Conservation (phyloP, 2,329 filamentous ascomycete genomes). For the Lasiodiplodia citricola region DNA sequence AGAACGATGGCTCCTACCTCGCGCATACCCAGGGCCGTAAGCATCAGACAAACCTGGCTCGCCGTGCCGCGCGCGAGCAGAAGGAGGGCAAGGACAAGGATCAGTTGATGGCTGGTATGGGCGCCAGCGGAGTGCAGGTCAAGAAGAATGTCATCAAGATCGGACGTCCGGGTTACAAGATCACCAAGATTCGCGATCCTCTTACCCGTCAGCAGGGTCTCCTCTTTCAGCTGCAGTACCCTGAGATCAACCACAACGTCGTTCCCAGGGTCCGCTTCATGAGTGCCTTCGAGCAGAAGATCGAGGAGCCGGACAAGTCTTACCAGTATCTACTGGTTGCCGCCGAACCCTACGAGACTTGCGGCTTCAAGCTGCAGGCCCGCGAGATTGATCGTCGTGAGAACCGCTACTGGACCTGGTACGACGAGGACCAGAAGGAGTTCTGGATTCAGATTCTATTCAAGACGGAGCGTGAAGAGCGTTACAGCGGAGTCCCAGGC, state of each 20-base stretch:
- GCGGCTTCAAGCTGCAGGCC: slow-evolving; percentile 93
- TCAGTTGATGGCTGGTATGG: slow-evolving; percentile 75
- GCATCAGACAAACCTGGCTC: slow-evolving; percentile 97
- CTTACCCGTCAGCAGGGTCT: slow-evolving; percentile 86
- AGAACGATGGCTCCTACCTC: slow-evolving; percentile 98
- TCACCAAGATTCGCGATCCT: slow-evolving; percentile 92
- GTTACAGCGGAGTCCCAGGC: slow-evolving; percentile 72
- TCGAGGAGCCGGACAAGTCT: slow-evolving; percentile 91
- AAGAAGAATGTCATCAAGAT: slow-evolving; percentile 91
- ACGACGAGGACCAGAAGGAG: slow-evolving; percentile 93
- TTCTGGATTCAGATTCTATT: slow-evolving; percentile 98
- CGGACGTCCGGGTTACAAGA: slow-evolving; percentile 94
- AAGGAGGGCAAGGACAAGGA: slow-evolving; percentile 79
- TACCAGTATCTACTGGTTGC: slow-evolving; percentile 96
- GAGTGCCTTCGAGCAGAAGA: slow-evolving; percentile 94
- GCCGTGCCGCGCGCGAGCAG: slow-evolving; percentile 93
- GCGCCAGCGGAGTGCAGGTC: slow-evolving; percentile 64
- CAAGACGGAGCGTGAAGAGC: slow-evolving; percentile 96
- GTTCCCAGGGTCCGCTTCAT: slow-evolving; percentile 91
- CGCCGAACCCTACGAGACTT: slow-evolving; percentile 97
- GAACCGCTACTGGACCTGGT: slow-evolving; percentile 90
- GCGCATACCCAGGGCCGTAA: slow-evolving; percentile 98
- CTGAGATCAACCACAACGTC: slow-evolving; percentile 79
- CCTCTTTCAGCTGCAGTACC: slow-evolving; percentile 95
- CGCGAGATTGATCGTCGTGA: slow-evolving; percentile 89